phyloP scores from a whole-genome alignment of 2,329 filamentous ascomycete species.

The Acephala macrosclerotiorum region DNA sequence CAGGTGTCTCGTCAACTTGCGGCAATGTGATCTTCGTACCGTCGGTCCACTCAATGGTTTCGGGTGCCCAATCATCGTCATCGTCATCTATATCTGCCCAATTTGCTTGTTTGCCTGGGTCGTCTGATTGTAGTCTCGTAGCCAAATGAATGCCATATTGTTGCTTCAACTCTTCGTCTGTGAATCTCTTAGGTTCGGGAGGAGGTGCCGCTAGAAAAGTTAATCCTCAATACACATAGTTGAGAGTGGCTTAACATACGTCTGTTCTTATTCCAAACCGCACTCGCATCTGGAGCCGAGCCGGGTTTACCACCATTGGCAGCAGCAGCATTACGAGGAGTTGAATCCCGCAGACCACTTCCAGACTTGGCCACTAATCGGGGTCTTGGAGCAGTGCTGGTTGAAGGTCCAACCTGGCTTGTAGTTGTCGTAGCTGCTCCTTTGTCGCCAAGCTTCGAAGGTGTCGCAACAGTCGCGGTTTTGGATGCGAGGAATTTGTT shows the following conservation, averaged over 20 bases:
- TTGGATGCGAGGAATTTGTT: slow-evolving; percentile 85
- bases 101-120: slow-evolving; percentile 77
- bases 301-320: slow-evolving; percentile 65
- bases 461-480: slow-evolving; percentile 52
- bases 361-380: slow-evolving; percentile 80
- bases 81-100: slow-evolving; percentile 93
- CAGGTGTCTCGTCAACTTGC: slow-evolving; percentile 60
- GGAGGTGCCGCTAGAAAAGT: slow-evolving; percentile 60
- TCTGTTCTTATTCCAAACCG: slow-evolving; percentile 90
- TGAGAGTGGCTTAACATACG: slow-evolving; percentile 60
- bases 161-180: slow-evolving; percentile 83
- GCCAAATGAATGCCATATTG: slow-evolving; percentile 89
- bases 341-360: slow-evolving; percentile 62
- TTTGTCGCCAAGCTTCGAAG: slow-evolving; percentile 61
- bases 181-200: slow-evolving; percentile 81
- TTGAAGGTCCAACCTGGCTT: slow-evolving; percentile 54
- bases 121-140: slow-evolving; percentile 78
- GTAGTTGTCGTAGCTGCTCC: slow-evolving; percentile 51
- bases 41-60: slow-evolving; percentile 87
- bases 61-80: slow-evolving; percentile 86
- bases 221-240: slow-evolving; percentile 35
- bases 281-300: slow-evolving; percentile 72
- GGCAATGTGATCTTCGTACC: slow-evolving; percentile 83
- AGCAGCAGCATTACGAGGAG: slow-evolving; percentile 50
- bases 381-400: slow-evolving; percentile 65